phyloP scores from a whole-genome alignment of 208 protist species.

The Crithidia brevicula region DNA sequence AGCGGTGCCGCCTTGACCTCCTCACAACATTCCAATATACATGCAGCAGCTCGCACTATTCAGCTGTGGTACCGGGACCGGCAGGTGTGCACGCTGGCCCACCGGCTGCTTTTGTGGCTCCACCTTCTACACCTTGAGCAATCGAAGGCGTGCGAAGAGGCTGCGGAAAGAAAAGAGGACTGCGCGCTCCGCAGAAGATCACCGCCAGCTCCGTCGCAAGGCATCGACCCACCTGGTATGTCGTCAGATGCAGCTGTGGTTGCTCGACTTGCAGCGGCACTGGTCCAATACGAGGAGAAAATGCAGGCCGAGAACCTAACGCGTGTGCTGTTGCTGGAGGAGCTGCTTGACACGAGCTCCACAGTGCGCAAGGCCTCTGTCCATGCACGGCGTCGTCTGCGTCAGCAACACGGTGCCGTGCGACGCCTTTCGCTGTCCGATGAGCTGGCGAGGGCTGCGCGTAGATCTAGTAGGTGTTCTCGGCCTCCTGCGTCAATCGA shows the following conservation, averaged over 20 bases:
- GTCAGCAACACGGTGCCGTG: conserved; percentile 30
- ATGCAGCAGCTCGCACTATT: conserved; percentile 1
- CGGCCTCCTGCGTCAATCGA: not conserved
- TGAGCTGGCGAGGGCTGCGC: not conserved
- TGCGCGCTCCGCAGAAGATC: no score
- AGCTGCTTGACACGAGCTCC: conserved; percentile 23
- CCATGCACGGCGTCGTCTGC: conserved; percentile 13
- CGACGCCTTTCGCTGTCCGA: conserved; percentile 18
- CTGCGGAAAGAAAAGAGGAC: no score
- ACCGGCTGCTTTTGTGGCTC: conserved; percentile 10
- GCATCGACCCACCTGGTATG: not conserved
- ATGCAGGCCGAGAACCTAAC: conserved; percentile 53
- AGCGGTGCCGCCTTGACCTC: not conserved
- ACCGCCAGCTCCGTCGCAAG: no score
- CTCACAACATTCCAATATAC: not conserved
- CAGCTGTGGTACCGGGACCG: conserved; percentile 8
- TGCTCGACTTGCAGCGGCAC: conserved; percentile 18
- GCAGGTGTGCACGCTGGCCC: not conserved
- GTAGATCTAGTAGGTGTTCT: no score
- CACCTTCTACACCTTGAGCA: conserved; percentile 6
- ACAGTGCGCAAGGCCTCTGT: conserved; percentile 21
- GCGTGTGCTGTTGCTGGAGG: conserved; percentile 31
- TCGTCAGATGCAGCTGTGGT: conserved; percentile 11
- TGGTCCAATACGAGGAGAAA: conserved; percentile 29
- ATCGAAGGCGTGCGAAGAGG: not conserved